phyloP scores from a whole-genome alignment of 2,329 filamentous ascomycete species.

The Clarireedia monteithiana region DNA sequence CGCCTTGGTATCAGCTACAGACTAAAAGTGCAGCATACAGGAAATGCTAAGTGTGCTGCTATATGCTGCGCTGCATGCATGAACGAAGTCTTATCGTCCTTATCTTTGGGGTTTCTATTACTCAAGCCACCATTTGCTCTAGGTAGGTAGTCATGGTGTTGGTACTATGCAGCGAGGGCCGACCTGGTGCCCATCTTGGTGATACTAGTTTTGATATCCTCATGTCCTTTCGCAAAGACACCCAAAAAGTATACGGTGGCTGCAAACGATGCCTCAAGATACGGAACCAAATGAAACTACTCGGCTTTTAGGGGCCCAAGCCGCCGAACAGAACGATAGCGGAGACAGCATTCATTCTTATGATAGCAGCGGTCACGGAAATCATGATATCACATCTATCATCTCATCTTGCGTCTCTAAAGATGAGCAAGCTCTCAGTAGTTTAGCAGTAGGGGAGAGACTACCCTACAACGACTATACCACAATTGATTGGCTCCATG shows the following conservation, averaged over 20 bases:
- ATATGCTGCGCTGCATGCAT: too few relatives aligned
- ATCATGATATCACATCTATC: not conserved
- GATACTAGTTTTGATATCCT: not conserved
- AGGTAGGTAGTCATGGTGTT: too few relatives aligned
- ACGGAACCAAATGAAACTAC: not conserved
- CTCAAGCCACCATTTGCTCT: too few relatives aligned
- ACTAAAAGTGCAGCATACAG: too few relatives aligned
- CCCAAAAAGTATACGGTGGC: not conserved
- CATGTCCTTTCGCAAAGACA: not conserved
- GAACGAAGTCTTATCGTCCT: too few relatives aligned
- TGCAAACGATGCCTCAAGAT: not conserved
- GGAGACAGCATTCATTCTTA: not conserved
- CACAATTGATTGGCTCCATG: slow-evolving; percentile 55
- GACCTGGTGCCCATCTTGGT: too few relatives aligned
- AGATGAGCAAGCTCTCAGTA: slow-evolving; percentile 36
- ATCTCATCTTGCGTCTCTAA: slow-evolving; percentile 33
- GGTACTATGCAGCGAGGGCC: too few relatives aligned
- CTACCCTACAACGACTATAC: slow-evolving; percentile 54
- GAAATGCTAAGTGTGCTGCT: too few relatives aligned
- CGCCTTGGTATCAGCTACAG: too few relatives aligned
- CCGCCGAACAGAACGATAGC: not conserved
- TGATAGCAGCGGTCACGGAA: not conserved
- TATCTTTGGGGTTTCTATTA: too few relatives aligned
- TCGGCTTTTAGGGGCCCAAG: not conserved
- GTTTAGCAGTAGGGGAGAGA: slow-evolving; percentile 43